Percentiles rank a stretch among this genome's conserved stretches.
phyloP scores from a whole-genome alignment of 2,329 filamentous ascomycete species.

The Aspergillus sp. region DNA sequence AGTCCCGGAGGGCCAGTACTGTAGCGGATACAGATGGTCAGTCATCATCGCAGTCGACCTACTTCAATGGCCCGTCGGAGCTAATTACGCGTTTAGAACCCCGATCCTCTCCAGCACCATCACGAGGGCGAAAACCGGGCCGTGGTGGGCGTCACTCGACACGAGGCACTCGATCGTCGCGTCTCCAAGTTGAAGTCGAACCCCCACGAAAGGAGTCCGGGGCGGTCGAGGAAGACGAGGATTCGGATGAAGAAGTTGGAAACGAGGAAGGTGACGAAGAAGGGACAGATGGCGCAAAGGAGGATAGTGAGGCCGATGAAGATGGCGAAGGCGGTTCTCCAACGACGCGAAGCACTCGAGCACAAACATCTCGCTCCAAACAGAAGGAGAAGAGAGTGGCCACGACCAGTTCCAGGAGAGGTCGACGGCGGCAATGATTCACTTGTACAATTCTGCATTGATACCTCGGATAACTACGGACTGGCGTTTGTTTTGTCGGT shows the following conservation, averaged over 20 bases:
- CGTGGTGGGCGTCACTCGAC: slow-evolving; percentile 32
- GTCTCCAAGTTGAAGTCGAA: slow-evolving; percentile 39
- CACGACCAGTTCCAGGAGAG: slow-evolving; percentile 35
- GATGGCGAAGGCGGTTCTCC: slow-evolving; percentile 37
- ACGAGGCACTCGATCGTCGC: slow-evolving; percentile 37
- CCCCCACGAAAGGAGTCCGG: slow-evolving; percentile 27
- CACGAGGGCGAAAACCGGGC: slow-evolving; percentile 36
- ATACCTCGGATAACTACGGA: slow-evolving; percentile 24
- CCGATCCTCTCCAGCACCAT: slow-evolving; percentile 42
- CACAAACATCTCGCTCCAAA: slow-evolving; percentile 33
- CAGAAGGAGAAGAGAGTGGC: slow-evolving; percentile 36
- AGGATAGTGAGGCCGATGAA: slow-evolving; percentile 38
- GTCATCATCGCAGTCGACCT: slow-evolving; percentile 5
- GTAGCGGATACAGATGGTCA: slow-evolving; percentile 48
- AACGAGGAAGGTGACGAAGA: slow-evolving; percentile 41
- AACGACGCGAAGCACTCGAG: slow-evolving; percentile 33
- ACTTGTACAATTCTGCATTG: slow-evolving; percentile 11
- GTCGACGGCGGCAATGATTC: slow-evolving; percentile 31
- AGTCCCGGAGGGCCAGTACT: slow-evolving; percentile 44
- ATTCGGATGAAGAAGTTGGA: slow-evolving; percentile 36
- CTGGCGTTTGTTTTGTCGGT: slow-evolving; percentile 15
- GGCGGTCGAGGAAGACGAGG: slow-evolving; percentile 37
- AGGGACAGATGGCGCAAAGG: slow-evolving; percentile 33
- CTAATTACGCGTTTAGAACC: slow-evolving; percentile 29
- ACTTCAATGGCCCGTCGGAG: neutral